Conservation (phyloP, 164 flowering plant genomes). For the Taxillus chinensis region DNA sequence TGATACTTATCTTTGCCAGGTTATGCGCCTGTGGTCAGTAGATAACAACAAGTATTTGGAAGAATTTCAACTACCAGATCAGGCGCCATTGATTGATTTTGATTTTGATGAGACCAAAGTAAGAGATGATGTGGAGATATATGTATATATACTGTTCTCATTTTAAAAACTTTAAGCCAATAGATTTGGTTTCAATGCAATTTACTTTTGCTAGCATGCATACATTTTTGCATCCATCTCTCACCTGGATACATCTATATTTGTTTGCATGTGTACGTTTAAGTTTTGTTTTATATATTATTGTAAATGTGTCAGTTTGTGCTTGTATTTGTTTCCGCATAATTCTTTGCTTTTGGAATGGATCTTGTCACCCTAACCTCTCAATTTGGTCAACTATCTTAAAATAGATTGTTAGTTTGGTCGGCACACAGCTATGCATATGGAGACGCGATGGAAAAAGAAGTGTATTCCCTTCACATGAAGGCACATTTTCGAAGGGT, state of each 20-base stretch:
- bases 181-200: too few relatives aligned
- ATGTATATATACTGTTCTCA: not conserved
- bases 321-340: too few relatives aligned
- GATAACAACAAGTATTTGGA: constrained; percentile 61
- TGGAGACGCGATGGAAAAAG: constrained; percentile 74
- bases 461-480: constrained; percentile 60
- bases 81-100: constrained; percentile 54
- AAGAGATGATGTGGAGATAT: constrained; percentile 5
- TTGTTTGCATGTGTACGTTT: too few relatives aligned
- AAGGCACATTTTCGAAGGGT: constrained; percentile 58
- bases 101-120: constrained; percentile 98
- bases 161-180: not conserved
- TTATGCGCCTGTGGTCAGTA: constrained; percentile 83
- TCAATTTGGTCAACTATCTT: not conserved
- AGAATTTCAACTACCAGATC: constrained; percentile 46
- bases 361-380: not conserved
- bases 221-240: too few relatives aligned
- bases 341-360: not conserved
- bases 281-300: too few relatives aligned
- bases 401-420: constrained; percentile 71
- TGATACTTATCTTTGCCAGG: constrained; percentile 27
- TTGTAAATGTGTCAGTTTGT: too few relatives aligned
- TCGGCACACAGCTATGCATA: constrained; percentile 65
- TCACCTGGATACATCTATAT: too few relatives aligned
- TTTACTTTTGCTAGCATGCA: too few relatives aligned